Evolutionary conservation across 495 filamentous ascomycete genomes (phyloP).

Genomic region (Penicillium cinerascens): DNA sequence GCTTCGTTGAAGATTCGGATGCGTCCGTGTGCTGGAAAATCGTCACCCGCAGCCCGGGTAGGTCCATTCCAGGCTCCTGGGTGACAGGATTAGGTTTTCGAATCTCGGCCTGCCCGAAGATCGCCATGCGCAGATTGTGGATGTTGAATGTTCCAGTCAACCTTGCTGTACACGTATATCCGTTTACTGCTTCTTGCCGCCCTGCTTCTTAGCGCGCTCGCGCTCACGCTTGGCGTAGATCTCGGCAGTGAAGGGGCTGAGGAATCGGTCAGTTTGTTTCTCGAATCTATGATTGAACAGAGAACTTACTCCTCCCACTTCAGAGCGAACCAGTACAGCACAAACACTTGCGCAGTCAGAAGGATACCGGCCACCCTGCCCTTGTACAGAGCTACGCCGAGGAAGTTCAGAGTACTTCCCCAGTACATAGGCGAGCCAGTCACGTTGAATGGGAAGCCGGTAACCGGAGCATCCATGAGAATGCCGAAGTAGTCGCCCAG

Average conservation of each 20-base stretch:
- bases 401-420: slow-evolving; percentile 86
- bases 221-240: slow-evolving; percentile 86
- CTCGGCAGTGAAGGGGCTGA: slow-evolving; percentile 83
- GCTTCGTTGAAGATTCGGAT: slow-evolving; percentile 32
- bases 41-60: background rate
- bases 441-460: slow-evolving; percentile 92
- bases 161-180: slow-evolving; percentile 12
- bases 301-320: slow-evolving; percentile 76
- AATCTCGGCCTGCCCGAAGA: slow-evolving; percentile 6
- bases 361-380: slow-evolving; percentile 86
- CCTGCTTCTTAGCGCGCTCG: slow-evolving; percentile 41
- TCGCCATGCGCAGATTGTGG: slow-evolving; percentile 22
- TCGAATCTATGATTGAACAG: background rate
- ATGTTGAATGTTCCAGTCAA: slow-evolving; percentile 37
- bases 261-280: slow-evolving; percentile 16
- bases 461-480: slow-evolving; percentile 90
- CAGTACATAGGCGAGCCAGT: slow-evolving; percentile 95
- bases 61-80: background rate
- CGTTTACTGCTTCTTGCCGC: slow-evolving; percentile 40
- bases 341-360: slow-evolving; percentile 69
- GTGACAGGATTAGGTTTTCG: slow-evolving; percentile 4
- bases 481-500: slow-evolving; percentile 98
- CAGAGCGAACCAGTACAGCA: slow-evolving; percentile 79
- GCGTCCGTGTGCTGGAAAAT: slow-evolving; percentile 13
- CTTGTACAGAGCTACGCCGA: slow-evolving; percentile 82